phyloP scores from a whole-genome alignment of 768 basidiomycete genomes.

The Myochromella boudieri region DNA sequence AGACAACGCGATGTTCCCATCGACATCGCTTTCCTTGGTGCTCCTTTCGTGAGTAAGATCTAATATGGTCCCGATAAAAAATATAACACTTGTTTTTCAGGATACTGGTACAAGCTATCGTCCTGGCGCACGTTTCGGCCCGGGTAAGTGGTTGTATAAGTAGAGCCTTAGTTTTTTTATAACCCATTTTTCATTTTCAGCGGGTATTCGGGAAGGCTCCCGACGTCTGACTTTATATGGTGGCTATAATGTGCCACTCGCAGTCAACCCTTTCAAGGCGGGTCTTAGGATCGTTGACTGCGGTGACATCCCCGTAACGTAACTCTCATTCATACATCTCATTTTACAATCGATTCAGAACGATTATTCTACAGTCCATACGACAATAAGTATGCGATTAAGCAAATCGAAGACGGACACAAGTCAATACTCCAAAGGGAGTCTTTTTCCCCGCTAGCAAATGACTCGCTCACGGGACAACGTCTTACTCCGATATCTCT shows the following conservation, averaged over 20 bases:
- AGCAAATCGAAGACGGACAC: constrained; percentile 75
- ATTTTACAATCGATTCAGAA: background rate
- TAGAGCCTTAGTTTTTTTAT: background rate
- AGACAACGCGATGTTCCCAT: constrained; percentile 55
- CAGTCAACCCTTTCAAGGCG: constrained; percentile 68
- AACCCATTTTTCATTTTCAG: constrained; percentile 18
- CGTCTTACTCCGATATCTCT: constrained; percentile 56
- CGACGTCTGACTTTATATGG: constrained; percentile 74
- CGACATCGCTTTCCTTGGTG: constrained; percentile 84
- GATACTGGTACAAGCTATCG: constrained; percentile 77
- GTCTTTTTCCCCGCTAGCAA: constrained; percentile 61
- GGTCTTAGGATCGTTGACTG: constrained; percentile 75
- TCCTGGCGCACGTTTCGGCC: constrained; percentile 84
- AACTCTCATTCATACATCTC: constrained; percentile 15
- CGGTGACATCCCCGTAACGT: constrained; percentile 75
- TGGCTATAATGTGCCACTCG: constrained; percentile 76
- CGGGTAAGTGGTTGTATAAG: constrained; percentile 29
- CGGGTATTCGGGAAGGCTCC: constrained; percentile 78
- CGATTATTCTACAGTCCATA: constrained; percentile 47
- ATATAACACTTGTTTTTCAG: constrained; percentile 27
- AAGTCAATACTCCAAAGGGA: constrained; percentile 66
- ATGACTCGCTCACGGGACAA: constrained; percentile 59
- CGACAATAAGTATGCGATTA: constrained; percentile 70
- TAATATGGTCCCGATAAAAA: background rate
- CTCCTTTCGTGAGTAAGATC: constrained; percentile 60